These are phyloP conservation scores for Rossbeevera mucosa DNA, from an alignment of 768 basidiomycete species.

Conservation along the genomic window DNA sequence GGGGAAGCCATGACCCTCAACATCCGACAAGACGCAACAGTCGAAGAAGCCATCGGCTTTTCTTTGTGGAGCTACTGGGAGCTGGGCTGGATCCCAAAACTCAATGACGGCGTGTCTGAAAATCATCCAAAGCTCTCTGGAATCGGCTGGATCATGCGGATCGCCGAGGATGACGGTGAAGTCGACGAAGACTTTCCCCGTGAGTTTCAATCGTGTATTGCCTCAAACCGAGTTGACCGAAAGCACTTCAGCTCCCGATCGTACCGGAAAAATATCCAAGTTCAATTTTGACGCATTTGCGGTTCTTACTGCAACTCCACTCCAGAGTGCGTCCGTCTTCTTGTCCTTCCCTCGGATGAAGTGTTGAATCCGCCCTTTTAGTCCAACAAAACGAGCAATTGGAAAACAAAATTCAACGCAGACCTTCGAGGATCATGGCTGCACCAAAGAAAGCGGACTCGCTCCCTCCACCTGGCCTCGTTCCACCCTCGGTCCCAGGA, in stretches of 20 bases:
- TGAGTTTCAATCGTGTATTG: slow-evolving; percentile 38
- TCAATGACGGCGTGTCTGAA: slow-evolving; percentile 62
- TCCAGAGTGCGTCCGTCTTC: slow-evolving; percentile 51
- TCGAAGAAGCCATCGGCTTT: slow-evolving; percentile 95
- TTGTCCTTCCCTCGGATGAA: neutral
- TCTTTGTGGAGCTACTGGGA: slow-evolving; percentile 94
- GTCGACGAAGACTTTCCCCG: slow-evolving; percentile 99
- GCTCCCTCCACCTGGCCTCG: slow-evolving; percentile 35
- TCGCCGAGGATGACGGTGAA: slow-evolving; percentile 96
- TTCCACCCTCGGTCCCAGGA: slow-evolving; percentile 34
- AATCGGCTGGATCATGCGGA: slow-evolving; percentile 87
- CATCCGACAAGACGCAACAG: slow-evolving; percentile 81
- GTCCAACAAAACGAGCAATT: slow-evolving; percentile 76
- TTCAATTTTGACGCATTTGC: slow-evolving; percentile 92
- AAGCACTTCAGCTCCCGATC: slow-evolving; percentile 72
- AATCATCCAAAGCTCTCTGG: slow-evolving; percentile 70
- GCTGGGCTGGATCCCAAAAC: slow-evolving; percentile 70
- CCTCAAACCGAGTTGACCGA: neutral
- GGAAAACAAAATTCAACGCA: slow-evolving; percentile 76
- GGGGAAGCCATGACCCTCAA: slow-evolving; percentile 65
- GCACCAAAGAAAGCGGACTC: slow-evolving; percentile 56
- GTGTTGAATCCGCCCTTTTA: slow-evolving; percentile 18
- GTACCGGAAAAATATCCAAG: slow-evolving; percentile 77
- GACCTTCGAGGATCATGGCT: slow-evolving; percentile 63
- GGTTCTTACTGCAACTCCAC: slow-evolving; percentile 66